phyloP scores from a whole-genome alignment of 2,329 filamentous ascomycete species.

The Claviceps sp. region DNA sequence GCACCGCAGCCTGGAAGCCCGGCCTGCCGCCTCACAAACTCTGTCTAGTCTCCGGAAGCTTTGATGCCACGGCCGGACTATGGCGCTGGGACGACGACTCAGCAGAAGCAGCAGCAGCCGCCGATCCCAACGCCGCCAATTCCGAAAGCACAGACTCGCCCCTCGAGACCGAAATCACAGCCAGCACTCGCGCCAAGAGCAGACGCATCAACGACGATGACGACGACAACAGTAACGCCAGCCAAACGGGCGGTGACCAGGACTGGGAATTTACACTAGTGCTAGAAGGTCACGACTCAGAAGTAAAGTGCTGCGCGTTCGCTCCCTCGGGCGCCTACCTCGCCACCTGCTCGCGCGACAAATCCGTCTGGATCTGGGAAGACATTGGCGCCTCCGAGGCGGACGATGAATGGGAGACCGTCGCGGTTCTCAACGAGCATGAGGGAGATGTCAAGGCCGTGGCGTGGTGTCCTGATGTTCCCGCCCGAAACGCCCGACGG shows the following conservation, averaged over 20 bases:
- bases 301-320: slow-evolving; percentile 74
- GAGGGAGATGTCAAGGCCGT: slow-evolving; percentile 92
- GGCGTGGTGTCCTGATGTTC: slow-evolving; percentile 69
- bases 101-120: slow-evolving; percentile 1
- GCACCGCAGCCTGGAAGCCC: slow-evolving; percentile 80
- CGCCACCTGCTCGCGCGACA: slow-evolving; percentile 84
- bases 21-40: slow-evolving; percentile 45
- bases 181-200: neutral
- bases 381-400: slow-evolving; percentile 61
- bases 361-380: slow-evolving; percentile 97
- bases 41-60: slow-evolving; percentile 82
- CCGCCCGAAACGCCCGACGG: slow-evolving; percentile 30
- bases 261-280: slow-evolving; percentile 91
- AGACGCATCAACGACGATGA: neutral
- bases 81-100: slow-evolving; percentile 54
- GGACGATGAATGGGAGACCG: slow-evolving; percentile 93
- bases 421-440: slow-evolving; percentile 89
- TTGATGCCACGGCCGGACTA: slow-evolving; percentile 80
- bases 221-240: neutral
- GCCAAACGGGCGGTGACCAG: slow-evolving; percentile 33
- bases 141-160: slow-evolving; percentile 7
- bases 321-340: slow-evolving; percentile 63
- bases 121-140: no score
- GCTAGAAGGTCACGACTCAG: slow-evolving; percentile 87
- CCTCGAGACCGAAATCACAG: slow-evolving; percentile 9